phyloP scores from a whole-genome alignment of 2,329 filamentous ascomycete species.

The Thelonectria rubi region DNA sequence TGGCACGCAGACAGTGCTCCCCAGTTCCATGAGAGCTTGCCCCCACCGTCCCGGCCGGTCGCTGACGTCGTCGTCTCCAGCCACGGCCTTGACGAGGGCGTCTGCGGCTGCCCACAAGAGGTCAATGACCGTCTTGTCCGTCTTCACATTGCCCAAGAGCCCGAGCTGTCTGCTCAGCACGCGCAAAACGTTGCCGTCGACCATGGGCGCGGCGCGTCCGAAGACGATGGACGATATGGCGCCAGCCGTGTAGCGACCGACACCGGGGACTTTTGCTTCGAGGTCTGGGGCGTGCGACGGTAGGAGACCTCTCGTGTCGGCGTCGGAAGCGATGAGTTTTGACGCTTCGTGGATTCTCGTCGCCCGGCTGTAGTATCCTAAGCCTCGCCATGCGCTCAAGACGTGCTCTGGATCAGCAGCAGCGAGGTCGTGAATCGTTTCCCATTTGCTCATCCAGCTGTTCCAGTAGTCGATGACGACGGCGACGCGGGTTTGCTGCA shows the following conservation, averaged over 20 bases:
- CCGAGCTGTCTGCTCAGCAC: conserved; percentile 70
- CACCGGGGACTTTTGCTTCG: conserved; percentile 63
- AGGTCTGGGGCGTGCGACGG: conserved; percentile 58
- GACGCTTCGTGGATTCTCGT: conserved; percentile 67
- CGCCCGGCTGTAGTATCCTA: conserved; percentile 73
- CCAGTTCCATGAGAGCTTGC: conserved; percentile 72
- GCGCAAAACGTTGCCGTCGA: conserved; percentile 70
- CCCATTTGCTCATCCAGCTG: conserved; percentile 68
- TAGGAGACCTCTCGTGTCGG: conserved; percentile 56
- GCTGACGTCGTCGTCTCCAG: conserved; percentile 53
- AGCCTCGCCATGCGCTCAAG: conserved; percentile 65
- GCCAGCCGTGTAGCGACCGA: conserved; percentile 70
- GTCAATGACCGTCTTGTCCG: conserved; percentile 62
- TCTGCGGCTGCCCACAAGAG: conserved; percentile 67
- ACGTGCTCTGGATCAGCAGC: conserved; percentile 64
- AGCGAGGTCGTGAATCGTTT: conserved; percentile 65
- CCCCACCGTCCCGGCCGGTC: conserved; percentile 68
- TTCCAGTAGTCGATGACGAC: conserved; percentile 71
- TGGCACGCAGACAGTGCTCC: conserved; percentile 69
- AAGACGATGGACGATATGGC: conserved; percentile 71
- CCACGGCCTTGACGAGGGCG: conserved; percentile 61
- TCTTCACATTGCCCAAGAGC: conserved; percentile 64
- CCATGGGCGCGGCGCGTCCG: conserved; percentile 66
- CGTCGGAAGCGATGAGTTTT: conserved; percentile 57
- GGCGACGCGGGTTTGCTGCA: conserved; percentile 71